Evolutionary conservation across 2,329 filamentous ascomycete species (phyloP).

Genomic region (Cladophialophora immunda): DNA sequence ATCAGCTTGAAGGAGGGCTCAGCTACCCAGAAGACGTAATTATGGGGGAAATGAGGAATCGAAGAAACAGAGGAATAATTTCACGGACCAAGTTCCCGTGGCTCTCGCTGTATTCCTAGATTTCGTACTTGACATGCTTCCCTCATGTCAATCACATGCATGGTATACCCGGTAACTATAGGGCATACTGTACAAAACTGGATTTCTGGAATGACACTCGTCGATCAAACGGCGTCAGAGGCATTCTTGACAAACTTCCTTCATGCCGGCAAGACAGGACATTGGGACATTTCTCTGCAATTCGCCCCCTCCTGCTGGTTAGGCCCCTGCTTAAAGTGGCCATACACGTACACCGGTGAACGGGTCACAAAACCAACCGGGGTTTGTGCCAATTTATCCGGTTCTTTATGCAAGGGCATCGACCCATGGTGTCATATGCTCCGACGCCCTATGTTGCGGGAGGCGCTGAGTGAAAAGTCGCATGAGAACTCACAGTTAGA

Average conservation of each 20-base stretch:
- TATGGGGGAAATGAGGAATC: slow-evolving; percentile 3
- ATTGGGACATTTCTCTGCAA: no score
- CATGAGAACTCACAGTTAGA: not conserved
- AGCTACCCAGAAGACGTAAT: not conserved
- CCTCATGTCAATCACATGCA: not conserved
- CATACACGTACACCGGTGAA: not conserved
- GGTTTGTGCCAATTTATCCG: not conserved
- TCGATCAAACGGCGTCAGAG: not conserved
- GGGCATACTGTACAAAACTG: not conserved
- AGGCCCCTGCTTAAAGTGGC: slow-evolving; percentile 8
- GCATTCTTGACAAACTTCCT: no score
- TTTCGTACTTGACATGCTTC: not conserved
- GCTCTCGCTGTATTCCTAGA: slow-evolving; percentile 2
- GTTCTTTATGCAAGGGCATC: not conserved
- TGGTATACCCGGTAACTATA: not conserved
- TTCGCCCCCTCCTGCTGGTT: no score
- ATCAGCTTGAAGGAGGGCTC: slow-evolving; percentile 8
- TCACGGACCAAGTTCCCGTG: not conserved
- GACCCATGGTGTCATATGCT: not conserved
- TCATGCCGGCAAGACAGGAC: no score
- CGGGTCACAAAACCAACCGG: slow-evolving; percentile 1
- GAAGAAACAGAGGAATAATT: not conserved
- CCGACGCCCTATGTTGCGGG: slow-evolving; percentile 1
- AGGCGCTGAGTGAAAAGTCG: not conserved
- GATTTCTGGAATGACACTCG: not conserved